phyloP scores from a whole-genome alignment of 192 early-diverging fungal genomes.

The Physocladia obscura region DNA sequence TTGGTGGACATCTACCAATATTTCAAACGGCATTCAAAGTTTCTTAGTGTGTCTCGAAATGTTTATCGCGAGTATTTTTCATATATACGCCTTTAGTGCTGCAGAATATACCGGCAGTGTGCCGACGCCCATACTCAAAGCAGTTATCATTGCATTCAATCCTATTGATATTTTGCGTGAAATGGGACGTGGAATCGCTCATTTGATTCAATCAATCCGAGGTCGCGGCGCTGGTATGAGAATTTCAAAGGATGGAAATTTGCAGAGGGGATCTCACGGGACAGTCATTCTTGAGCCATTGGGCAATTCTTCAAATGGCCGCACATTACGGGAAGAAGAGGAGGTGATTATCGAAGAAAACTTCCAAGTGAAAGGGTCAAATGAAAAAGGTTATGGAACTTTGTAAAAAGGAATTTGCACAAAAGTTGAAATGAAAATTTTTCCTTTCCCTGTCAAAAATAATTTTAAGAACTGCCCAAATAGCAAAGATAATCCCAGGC shows the following conservation, averaged over 20 bases:
- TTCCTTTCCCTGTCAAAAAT: no score
- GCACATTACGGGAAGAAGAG: not conserved
- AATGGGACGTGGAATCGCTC: constrained; percentile 5
- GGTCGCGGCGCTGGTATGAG: not conserved
- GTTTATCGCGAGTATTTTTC: constrained; percentile 50
- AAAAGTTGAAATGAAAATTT: no score
- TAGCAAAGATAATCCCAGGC: no score
- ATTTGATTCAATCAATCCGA: not conserved
- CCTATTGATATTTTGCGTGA: constrained; percentile 35
- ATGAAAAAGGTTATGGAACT: not conserved
- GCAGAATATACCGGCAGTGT: not conserved
- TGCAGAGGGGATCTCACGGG: no score
- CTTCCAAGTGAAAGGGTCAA: not conserved
- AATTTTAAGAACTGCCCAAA: no score
- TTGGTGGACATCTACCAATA: constrained; percentile 58
- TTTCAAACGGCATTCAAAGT: constrained; percentile 53
- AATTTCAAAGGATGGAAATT: no score
- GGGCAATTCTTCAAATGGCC: no score
- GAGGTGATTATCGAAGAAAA: not conserved
- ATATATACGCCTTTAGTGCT: constrained; percentile 48
- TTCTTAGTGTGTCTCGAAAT: constrained; percentile 59
- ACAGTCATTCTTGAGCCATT: no score
- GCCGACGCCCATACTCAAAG: not conserved
- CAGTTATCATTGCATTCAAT: constrained; percentile 25
- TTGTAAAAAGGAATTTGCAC: no score